phyloP scores from a whole-genome alignment of 768 basidiomycete species.

The Basidioascus undulatus region DNA sequence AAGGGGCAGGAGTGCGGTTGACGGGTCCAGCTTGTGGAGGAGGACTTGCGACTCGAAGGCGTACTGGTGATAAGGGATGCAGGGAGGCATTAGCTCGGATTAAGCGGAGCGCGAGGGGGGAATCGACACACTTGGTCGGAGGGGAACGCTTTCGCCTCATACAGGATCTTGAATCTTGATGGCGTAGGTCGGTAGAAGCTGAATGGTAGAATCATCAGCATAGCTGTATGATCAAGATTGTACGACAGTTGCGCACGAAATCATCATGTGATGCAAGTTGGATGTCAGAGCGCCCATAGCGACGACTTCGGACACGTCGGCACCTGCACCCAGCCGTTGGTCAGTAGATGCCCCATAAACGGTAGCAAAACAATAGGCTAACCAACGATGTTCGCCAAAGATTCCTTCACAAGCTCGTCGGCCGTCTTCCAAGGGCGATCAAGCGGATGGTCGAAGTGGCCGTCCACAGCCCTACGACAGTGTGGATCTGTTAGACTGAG shows the following conservation, averaged over 20 bases:
- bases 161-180: constrained; percentile 73
- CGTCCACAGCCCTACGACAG: constrained; percentile 52
- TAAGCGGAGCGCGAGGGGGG: neutral
- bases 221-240: too few species aligned
- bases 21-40: constrained; percentile 50
- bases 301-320: constrained; percentile 67
- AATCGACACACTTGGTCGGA: constrained; percentile 57
- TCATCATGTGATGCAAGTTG: constrained; percentile 89
- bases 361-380: constrained; percentile 14
- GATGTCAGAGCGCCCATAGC: constrained; percentile 87
- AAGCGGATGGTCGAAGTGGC: constrained; percentile 76
- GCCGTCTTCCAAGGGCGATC: constrained; percentile 60
- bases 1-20: constrained; percentile 29
- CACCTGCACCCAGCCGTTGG: constrained; percentile 30
- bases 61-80: constrained; percentile 32
- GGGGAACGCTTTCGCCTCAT: constrained; percentile 83
- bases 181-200: constrained; percentile 77
- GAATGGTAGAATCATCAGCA: constrained; percentile 11
- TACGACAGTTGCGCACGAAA: too few species aligned
- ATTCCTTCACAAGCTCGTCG: constrained; percentile 41
- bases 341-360: neutral
- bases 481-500: too few species aligned
- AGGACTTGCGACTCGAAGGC: constrained; percentile 80
- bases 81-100: neutral
- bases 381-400: constrained; percentile 67